Evolutionary conservation across 441 rosid genomes (phyloP).

Genomic region (Metrosideros polymorpha): DNA sequence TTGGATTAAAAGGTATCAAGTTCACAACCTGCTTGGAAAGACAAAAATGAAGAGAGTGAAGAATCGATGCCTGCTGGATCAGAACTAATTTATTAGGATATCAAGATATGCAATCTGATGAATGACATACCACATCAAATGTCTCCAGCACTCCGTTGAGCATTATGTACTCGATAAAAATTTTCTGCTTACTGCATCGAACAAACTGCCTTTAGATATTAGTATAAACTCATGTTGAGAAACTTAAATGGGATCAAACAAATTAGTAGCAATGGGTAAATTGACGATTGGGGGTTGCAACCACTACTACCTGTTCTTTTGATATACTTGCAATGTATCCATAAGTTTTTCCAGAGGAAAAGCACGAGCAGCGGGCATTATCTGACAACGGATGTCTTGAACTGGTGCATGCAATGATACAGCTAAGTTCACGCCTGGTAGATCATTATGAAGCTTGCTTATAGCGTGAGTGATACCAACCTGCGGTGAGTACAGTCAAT

Average conservation of each 20-base stretch:
- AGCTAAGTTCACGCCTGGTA: slow-evolving; percentile 92
- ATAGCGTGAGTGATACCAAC: slow-evolving; percentile 91
- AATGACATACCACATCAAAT: slow-evolving; percentile 68
- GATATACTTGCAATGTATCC: slow-evolving; percentile 63
- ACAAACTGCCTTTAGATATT: neutral
- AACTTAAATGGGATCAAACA: neutral
- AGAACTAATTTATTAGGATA: neutral
- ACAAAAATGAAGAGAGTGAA: neutral
- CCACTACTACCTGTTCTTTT: slow-evolving; percentile 51
- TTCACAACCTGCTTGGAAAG: slow-evolving; percentile 62
- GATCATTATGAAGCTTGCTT: slow-evolving; percentile 79
- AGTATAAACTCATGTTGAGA: neutral
- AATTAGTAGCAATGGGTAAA: neutral
- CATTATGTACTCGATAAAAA: slow-evolving; percentile 92
- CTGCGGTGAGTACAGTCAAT: slow-evolving; percentile 28
- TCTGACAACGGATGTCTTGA: slow-evolving; percentile 90
- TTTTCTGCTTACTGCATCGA: slow-evolving; percentile 58
- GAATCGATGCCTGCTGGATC: neutral
- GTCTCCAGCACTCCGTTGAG: slow-evolving; percentile 81
- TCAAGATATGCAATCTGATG: neutral
- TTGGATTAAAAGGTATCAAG: slow-evolving; percentile 94
- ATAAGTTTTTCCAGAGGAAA: slow-evolving; percentile 96
- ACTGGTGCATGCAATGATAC: slow-evolving; percentile 95
- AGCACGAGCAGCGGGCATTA: slow-evolving; percentile 98
- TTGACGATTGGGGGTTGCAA: neutral